phyloP scores from a whole-genome alignment of 495 filamentous ascomycete species.

The Symbiotaphrina buchneri region DNA sequence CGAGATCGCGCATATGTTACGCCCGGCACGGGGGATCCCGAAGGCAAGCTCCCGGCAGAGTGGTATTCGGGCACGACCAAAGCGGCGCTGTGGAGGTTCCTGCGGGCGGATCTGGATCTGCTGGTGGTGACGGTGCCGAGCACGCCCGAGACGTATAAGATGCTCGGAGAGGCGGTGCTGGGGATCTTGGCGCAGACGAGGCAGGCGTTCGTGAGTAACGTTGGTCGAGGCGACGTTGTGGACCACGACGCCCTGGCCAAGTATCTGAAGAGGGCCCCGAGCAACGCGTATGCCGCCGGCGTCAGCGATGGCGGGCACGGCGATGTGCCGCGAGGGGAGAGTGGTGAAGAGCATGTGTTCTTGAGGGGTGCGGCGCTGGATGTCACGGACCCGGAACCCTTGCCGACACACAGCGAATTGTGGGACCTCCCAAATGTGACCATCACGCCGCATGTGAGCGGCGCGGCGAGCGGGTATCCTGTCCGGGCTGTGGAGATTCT shows the following conservation, averaged over 20 bases:
- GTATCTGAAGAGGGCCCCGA: conserved; percentile 37
- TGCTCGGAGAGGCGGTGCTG: conserved; percentile 45
- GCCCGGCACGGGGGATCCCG: conserved; percentile 57
- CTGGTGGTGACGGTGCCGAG: conserved; percentile 55
- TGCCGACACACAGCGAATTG: conserved; percentile 44
- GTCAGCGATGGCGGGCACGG: too few relatives aligned
- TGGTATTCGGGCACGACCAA: conserved; percentile 54
- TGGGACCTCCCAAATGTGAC: conserved; percentile 55
- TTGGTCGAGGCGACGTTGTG: conserved; percentile 49
- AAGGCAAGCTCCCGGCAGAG: conserved; percentile 41
- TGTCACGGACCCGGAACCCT: conserved; percentile 70
- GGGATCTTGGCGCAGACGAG: conserved; percentile 28
- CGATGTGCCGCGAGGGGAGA: too few relatives aligned
- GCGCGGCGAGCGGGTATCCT: conserved; percentile 7
- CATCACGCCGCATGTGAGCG: conserved; percentile 65
- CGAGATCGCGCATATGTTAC: not conserved
- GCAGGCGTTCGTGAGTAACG: conserved; percentile 47
- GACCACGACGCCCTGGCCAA: conserved; percentile 43
- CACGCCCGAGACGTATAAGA: conserved; percentile 37
- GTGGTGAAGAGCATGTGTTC: too few relatives aligned
- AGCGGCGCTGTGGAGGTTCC: conserved; percentile 36
- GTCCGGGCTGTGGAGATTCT: not conserved
- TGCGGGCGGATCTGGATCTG: conserved; percentile 46
- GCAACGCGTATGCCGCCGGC: too few relatives aligned
- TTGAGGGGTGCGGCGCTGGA: conserved; percentile 59